These are phyloP conservation scores for Eucalyptus microcorys DNA, from an alignment of 345 rosid species.

Conservation along the genomic window DNA sequence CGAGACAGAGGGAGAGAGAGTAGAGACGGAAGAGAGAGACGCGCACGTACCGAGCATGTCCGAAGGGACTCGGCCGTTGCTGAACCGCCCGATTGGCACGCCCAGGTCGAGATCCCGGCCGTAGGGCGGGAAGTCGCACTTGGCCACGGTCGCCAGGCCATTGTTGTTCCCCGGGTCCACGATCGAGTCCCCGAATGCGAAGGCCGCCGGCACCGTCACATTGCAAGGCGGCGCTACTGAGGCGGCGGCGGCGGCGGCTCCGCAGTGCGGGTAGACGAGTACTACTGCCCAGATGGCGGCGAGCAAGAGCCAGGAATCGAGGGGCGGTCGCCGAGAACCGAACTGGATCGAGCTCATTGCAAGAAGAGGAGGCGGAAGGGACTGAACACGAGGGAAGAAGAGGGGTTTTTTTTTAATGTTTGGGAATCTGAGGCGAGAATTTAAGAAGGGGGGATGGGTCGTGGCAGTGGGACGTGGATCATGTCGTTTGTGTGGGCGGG, in stretches of 20 bases:
- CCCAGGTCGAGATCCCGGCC: constrained; percentile 43
- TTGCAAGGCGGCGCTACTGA: neutral
- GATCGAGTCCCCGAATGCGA: constrained; percentile 57
- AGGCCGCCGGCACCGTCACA: constrained; percentile 11
- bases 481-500: neutral
- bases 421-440: neutral
- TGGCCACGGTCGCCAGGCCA: constrained; percentile 2
- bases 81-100: constrained; percentile 40
- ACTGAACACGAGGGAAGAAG: neutral
- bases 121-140: constrained; percentile 40
- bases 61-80: constrained; percentile 6
- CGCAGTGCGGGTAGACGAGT: neutral
- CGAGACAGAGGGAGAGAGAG: too few species aligned
- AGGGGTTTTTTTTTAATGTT: neutral
- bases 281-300: neutral
- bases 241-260: neutral
- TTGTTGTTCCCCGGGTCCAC: constrained; percentile 66
- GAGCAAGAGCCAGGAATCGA: neutral
- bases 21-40: neutral
- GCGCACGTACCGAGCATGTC: neutral
- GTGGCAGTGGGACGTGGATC: neutral
- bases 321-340: neutral
- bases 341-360: neutral
- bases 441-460: neutral
- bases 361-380: neutral